Evolutionary conservation across 108 stramenopile species (phyloP).

Genomic region (Cyclotella baltica): DNA sequence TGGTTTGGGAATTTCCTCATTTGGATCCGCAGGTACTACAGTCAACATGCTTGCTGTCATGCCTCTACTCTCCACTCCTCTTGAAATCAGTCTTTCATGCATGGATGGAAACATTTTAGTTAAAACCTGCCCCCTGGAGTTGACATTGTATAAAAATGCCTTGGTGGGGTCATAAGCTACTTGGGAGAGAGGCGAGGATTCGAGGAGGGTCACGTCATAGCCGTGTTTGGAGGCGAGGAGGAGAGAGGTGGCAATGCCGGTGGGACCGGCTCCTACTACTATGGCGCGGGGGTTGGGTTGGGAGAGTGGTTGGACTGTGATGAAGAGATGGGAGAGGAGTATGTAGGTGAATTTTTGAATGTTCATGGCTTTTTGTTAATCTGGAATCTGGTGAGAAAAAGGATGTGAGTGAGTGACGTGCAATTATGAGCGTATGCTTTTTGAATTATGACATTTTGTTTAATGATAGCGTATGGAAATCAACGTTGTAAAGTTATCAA

Average conservation of each 20-base stretch:
- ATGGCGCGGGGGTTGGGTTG: constrained; percentile 14
- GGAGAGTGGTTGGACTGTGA: constrained; percentile 4
- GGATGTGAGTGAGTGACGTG: background rate
- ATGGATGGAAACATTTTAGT: constrained; percentile 54
- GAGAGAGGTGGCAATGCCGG: constrained; percentile 56
- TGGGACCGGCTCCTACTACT: constrained; percentile 63
- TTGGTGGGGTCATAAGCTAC: constrained; percentile 57
- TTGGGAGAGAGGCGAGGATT: constrained; percentile 27
- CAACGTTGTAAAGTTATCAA: too few relatives aligned
- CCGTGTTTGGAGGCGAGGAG: constrained; percentile 51
- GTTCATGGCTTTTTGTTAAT: background rate
- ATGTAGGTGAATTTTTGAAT: background rate
- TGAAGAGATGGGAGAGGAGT: background rate
- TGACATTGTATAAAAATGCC: constrained; percentile 62
- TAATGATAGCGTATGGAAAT: background rate
- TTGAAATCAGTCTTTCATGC: constrained; percentile 35
- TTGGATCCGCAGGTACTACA: constrained; percentile 55
- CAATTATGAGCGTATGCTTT: background rate
- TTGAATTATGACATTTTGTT: background rate
- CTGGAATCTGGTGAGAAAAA: background rate
- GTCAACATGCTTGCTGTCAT: constrained; percentile 21
- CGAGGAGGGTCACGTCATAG: constrained; percentile 58
- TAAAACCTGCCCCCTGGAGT: constrained; percentile 54
- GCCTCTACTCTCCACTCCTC: constrained; percentile 30
- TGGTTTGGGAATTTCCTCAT: constrained; percentile 22